A percentile compares a stretch with the other conserved stretches of the same genome.
These are phyloP conservation scores for Dujonia santamariae DNA, from an alignment of 1,139 yeast genomes.

Conservation along the genomic window DNA sequence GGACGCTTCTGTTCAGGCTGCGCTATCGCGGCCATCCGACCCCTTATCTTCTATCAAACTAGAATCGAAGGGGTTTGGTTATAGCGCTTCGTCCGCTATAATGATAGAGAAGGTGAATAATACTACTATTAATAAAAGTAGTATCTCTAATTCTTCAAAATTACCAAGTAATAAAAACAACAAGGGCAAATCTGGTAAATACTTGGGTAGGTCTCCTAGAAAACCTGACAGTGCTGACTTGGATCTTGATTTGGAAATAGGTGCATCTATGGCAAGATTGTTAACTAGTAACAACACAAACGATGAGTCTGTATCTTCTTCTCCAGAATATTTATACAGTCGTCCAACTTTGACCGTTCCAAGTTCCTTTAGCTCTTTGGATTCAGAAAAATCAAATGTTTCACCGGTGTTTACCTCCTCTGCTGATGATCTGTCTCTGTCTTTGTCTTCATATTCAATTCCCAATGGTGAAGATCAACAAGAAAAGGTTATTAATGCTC, in stretches of 20 bases:
- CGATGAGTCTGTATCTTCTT: slow-evolving; percentile 3
- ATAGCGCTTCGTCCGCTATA: slow-evolving; percentile 5
- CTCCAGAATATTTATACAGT: slow-evolving; percentile 3
- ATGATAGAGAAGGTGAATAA: slow-evolving; percentile 11
- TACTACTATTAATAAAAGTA: slow-evolving; percentile 10
- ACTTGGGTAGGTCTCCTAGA: slow-evolving; percentile 1
- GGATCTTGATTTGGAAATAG: slow-evolving; percentile 42
- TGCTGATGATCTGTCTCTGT: slow-evolving; percentile 44
- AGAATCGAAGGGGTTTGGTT: slow-evolving; percentile 3
- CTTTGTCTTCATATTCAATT: slow-evolving; percentile 23
- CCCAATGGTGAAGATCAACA: slow-evolving; percentile 9
- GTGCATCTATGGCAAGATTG: slow-evolving; percentile 43
- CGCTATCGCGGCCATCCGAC: slow-evolving; percentile 37
- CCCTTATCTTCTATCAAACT: slow-evolving; percentile 2
- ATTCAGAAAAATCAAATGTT: slow-evolving; percentile 32
- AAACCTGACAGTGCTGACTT: slow-evolving; percentile 3
- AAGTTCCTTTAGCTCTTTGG: slow-evolving; percentile 30
- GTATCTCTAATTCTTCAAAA: slow-evolving; percentile 10
- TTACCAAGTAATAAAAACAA: slow-evolving; percentile 5
- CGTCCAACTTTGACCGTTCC: slow-evolving; percentile 2
- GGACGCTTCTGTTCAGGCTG: slow-evolving; percentile 26
- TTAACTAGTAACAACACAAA: slow-evolving; percentile 15
- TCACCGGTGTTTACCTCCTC: slow-evolving; percentile 43
- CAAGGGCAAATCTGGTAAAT: slow-evolving; percentile 1
- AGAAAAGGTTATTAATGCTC: slow-evolving; percentile 7